Evolutionary conservation across 345 rosid species (phyloP).

Genomic region (Bruguiera sexangula): DNA sequence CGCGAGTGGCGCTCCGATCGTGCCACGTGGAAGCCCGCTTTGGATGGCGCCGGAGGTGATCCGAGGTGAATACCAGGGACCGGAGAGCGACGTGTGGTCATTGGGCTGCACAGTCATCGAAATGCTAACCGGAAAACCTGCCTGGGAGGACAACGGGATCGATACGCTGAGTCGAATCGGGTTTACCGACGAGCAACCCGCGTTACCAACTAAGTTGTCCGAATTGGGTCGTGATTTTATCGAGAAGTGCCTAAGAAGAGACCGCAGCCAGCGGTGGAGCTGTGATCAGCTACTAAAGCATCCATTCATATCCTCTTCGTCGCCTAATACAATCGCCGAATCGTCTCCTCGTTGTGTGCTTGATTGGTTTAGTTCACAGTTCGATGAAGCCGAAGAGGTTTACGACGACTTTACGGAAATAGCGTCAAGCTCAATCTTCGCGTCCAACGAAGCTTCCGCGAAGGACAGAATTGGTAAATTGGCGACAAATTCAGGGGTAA

Average conservation of each 20-base stretch:
- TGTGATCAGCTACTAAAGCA: conserved; percentile 66
- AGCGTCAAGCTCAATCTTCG: not conserved
- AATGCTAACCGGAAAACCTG: conserved; percentile 69
- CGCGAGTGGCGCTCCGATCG: not conserved
- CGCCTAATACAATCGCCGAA: conserved; percentile 24
- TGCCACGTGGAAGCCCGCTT: conserved; percentile 79
- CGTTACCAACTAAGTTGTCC: conserved; percentile 44
- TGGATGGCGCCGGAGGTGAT: conserved; percentile 97
- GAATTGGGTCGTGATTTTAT: conserved; percentile 58
- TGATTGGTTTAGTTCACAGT: conserved; percentile 49
- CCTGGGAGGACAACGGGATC: conserved; percentile 65
- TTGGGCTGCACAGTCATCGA: conserved; percentile 72
- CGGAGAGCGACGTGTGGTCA: conserved; percentile 85
- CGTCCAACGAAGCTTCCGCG: not conserved
- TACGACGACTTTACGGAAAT: conserved; percentile 10
- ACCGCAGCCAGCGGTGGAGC: conserved; percentile 57
- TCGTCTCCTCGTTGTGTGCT: conserved; percentile 75
- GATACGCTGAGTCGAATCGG: conserved; percentile 57
- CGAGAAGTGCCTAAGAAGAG: conserved; percentile 53
- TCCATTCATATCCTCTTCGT: conserved; percentile 45
- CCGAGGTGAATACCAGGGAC: conserved; percentile 61
- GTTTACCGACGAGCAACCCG: conserved; percentile 47
- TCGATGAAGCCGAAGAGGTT: conserved; percentile 22
- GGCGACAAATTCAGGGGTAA: conserved; percentile 30
- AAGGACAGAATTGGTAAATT: conserved; percentile 42